Conservation (phyloP, 2,329 filamentous ascomycete species). For the Arthroderma sp. region DNA sequence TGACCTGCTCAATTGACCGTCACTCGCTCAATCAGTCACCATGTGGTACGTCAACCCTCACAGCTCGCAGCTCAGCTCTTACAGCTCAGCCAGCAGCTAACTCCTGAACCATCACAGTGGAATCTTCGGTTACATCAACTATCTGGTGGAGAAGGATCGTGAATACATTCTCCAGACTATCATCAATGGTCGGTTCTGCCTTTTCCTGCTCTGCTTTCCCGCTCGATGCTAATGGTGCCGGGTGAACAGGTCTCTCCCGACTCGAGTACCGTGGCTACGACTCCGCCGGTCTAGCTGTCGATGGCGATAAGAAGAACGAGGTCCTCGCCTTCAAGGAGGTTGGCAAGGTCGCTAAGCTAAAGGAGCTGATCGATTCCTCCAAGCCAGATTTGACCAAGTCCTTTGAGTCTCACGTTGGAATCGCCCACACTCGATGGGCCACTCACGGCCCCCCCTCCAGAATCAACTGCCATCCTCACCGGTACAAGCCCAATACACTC, state of each 20-base stretch:
- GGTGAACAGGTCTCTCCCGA: conserved; percentile 77
- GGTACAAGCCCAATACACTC: conserved; percentile 58
- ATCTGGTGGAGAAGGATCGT: conserved; percentile 96
- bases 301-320: conserved; percentile 98
- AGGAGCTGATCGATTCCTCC: conserved; percentile 74
- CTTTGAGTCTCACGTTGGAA: conserved; percentile 96
- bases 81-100: not conserved
- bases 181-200: conserved; percentile 64
- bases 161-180: conserved; percentile 92
- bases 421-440: conserved; percentile 98
- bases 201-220: not conserved
- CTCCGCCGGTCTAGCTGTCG: conserved; percentile 87
- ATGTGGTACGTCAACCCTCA: conserved; percentile 12
- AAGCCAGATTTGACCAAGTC: conserved; percentile 79
- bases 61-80: not conserved
- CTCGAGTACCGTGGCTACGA: conserved; percentile 99
- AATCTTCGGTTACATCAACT: conserved; percentile 98
- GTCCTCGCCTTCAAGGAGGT: conserved; percentile 98
- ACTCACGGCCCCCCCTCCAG: conserved; percentile 92
- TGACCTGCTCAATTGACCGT: not conserved
- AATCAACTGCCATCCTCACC: conserved; percentile 94
- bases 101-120: conserved; percentile 55
- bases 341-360: conserved; percentile 95
- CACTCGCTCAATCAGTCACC: conserved; percentile 8
- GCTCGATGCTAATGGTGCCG: no score